A percentile compares a stretch with the other conserved stretches of the same genome.
Evolutionary conservation across 352 stramenopile genomes (phyloP).

Genomic region (Phytophthora cactorum): DNA sequence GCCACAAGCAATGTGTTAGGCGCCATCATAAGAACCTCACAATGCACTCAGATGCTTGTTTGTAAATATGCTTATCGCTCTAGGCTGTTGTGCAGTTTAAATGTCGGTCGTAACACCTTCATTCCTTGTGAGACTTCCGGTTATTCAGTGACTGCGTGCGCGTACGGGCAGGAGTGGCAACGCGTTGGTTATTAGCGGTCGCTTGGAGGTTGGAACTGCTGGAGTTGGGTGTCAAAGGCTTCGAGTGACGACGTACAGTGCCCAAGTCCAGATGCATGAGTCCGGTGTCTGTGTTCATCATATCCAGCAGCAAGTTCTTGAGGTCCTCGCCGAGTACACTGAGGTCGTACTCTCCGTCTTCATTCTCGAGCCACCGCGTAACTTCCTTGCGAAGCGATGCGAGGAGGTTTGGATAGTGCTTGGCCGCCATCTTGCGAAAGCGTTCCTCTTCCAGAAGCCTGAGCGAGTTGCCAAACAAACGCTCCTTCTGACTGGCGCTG

Average conservation of each 20-base stretch:
- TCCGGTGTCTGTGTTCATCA: slow-evolving; percentile 84
- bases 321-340: slow-evolving; percentile 75
- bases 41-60: slow-evolving; percentile 24
- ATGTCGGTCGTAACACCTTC: not conserved
- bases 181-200: slow-evolving; percentile 15
- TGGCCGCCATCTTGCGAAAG: slow-evolving; percentile 75
- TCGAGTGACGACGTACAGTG: slow-evolving; percentile 44
- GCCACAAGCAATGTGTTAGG: slow-evolving; percentile 14
- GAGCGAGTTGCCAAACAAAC: slow-evolving; percentile 79
- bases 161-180: slow-evolving; percentile 29
- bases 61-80: slow-evolving; percentile 14
- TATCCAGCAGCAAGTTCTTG: slow-evolving; percentile 75
- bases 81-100: slow-evolving; percentile 18
- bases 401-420: slow-evolving; percentile 67
- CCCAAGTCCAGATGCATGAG: slow-evolving; percentile 87
- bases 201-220: slow-evolving; percentile 26
- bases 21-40: slow-evolving; percentile 31
- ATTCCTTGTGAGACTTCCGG: not conserved
- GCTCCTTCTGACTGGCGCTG: slow-evolving; percentile 73
- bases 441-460: slow-evolving; percentile 78
- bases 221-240: slow-evolving; percentile 36
- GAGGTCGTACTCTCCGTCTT: slow-evolving; percentile 76
- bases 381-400: slow-evolving; percentile 67
- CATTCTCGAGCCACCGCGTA: slow-evolving; percentile 75
- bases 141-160: slow-evolving; percentile 47